Percentiles rank a stretch among this genome's conserved stretches.
phyloP scores from a whole-genome alignment of 176 grass and related monocot genomes.

The Lolium perenne region DNA sequence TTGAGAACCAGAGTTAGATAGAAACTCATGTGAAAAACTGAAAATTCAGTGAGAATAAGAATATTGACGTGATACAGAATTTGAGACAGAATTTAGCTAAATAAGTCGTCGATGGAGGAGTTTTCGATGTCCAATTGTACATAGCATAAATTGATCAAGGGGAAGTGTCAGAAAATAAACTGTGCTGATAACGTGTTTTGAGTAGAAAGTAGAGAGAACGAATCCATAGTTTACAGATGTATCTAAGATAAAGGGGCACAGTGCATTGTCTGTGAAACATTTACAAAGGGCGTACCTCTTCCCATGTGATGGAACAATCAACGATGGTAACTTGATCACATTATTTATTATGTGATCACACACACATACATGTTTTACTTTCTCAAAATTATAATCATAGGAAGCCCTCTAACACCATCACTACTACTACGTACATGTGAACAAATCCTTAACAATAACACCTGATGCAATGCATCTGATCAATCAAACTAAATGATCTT shows the following conservation, averaged over 20 bases:
- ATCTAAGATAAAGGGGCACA: neutral
- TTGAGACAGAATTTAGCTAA: neutral
- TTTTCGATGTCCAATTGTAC: neutral
- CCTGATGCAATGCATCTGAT: neutral
- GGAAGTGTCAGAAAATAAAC: too few relatives aligned
- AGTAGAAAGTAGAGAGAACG: too few relatives aligned
- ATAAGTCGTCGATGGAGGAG: neutral
- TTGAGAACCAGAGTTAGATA: too few relatives aligned
- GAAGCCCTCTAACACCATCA: neutral
- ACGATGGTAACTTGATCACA: neutral
- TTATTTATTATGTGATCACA: neutral
- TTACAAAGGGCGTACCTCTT: neutral
- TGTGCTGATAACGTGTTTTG: too few relatives aligned
- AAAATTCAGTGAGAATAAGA: too few relatives aligned
- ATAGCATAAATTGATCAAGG: neutral
- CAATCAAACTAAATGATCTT: neutral
- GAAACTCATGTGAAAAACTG: too few relatives aligned
- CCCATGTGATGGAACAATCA: too few relatives aligned
- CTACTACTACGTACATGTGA: too few relatives aligned
- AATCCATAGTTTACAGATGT: neutral
- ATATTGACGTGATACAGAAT: too few relatives aligned
- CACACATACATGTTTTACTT: neutral
- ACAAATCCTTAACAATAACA: neutral
- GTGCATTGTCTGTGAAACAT: neutral
- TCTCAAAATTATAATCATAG: neutral